Evolutionary conservation across 176 grass and related monocot genomes (phyloP).

Genomic region (Oryza officinalis): DNA sequence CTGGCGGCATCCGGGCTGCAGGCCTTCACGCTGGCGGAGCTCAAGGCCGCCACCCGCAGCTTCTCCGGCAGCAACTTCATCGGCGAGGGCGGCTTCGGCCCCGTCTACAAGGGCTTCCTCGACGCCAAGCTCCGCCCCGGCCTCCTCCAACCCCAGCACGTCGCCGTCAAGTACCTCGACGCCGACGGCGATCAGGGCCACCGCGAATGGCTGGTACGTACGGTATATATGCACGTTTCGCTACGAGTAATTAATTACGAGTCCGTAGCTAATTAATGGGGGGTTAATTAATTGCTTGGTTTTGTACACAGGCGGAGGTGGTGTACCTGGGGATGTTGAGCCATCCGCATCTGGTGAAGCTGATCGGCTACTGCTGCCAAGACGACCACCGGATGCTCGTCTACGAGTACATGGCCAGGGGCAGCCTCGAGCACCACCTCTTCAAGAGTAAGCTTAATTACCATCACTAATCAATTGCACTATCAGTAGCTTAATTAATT

Average conservation of each 20-base stretch:
- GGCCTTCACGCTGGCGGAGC: slow-evolving; percentile 68
- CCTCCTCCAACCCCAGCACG: slow-evolving; percentile 53
- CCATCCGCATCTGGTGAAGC: slow-evolving; percentile 81
- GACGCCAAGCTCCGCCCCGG: slow-evolving; percentile 54
- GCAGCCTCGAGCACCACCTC: slow-evolving; percentile 86
- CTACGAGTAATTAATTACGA: not conserved
- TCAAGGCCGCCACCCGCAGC: slow-evolving; percentile 47
- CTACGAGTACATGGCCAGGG: slow-evolving; percentile 77
- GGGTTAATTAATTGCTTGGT: not conserved
- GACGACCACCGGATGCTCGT: slow-evolving; percentile 91
- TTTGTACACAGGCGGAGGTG: slow-evolving; percentile 57
- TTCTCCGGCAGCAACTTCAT: slow-evolving; percentile 57
- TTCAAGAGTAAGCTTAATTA: slow-evolving; percentile 64
- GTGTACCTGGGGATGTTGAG: slow-evolving; percentile 80
- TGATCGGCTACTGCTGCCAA: slow-evolving; percentile 76
- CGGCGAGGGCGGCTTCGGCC: slow-evolving; percentile 85
- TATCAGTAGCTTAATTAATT: not conserved
- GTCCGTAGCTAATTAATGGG: not conserved
- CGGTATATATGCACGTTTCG: too few relatives aligned
- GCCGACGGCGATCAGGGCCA: slow-evolving; percentile 74
- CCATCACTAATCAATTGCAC: not conserved
- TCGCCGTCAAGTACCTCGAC: slow-evolving; percentile 87
- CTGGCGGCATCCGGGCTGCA: slow-evolving; percentile 63
- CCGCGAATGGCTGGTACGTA: slow-evolving; percentile 80
- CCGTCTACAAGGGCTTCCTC: slow-evolving; percentile 89